A percentile compares a stretch with the other conserved stretches of the same genome.
These are phyloP conservation scores for Wallacemonas rigidus DNA, from an alignment of 208 protist genomes.

Conservation along the genomic window DNA sequence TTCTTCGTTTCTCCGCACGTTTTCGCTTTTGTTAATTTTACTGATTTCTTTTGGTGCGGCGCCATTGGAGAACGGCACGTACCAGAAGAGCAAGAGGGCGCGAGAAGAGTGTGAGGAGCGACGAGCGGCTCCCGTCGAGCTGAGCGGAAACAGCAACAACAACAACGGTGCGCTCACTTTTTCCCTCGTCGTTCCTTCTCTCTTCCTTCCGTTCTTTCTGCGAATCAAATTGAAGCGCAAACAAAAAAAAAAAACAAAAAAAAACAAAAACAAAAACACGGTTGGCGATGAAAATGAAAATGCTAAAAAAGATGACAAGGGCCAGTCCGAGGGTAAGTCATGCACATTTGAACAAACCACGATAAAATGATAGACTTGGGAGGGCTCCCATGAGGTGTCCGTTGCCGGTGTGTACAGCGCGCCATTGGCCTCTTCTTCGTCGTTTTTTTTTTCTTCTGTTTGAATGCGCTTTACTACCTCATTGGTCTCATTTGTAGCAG, in stretches of 20 bases:
- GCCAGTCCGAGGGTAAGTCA: neutral
- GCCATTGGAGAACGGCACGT: no score
- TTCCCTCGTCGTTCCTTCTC: neutral
- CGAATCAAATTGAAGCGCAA: neutral
- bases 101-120: no score
- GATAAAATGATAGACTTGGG: neutral
- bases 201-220: neutral
- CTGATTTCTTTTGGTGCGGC: no score
- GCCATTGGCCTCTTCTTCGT: neutral
- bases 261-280: neutral
- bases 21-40: no score
- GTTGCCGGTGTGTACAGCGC: no score
- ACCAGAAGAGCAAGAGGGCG: no score
- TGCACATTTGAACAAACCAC: neutral
- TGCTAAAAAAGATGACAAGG: conserved; percentile 4
- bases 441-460: neutral
- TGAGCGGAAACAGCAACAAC: no score
- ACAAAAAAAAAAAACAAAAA: conserved; percentile 6
- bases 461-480: neutral
- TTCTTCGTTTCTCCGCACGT: neutral
- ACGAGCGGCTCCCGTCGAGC: no score
- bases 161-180: no score
- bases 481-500: conserved; percentile 2
- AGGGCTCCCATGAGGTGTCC: no score
- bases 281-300: neutral